A percentile compares a stretch with the other conserved stretches of the same genome.
Evolutionary conservation across 2,329 filamentous ascomycete genomes (phyloP).

Genomic region (Cordyceps militaris): DNA sequence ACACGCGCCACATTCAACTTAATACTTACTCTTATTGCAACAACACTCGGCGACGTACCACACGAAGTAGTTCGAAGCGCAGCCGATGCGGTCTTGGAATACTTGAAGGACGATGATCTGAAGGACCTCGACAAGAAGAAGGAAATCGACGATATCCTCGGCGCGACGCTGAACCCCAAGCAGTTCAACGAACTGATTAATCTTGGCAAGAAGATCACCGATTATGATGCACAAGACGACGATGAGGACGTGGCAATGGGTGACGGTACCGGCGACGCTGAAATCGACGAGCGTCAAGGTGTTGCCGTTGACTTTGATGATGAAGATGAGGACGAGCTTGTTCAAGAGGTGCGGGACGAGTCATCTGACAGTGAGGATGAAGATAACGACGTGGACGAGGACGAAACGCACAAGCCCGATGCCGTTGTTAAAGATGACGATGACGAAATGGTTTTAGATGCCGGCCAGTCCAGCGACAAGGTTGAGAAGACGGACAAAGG

Average conservation of each 20-base stretch:
- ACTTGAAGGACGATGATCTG: conserved; percentile 87
- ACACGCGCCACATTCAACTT: conserved; percentile 92
- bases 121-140: conserved; percentile 99
- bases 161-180: conserved; percentile 73
- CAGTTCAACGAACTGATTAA: conserved; percentile 97
- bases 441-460: conserved; percentile 81
- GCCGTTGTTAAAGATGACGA: conserved; percentile 47
- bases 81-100: conserved; percentile 84
- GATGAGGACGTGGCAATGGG: conserved; percentile 79
- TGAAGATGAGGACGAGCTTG: conserved; percentile 68
- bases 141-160: conserved; percentile 88
- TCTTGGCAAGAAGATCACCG: conserved; percentile 95
- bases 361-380: conserved; percentile 75
- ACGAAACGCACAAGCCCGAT: conserved; percentile 41
- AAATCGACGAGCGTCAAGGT: conserved; percentile 90
- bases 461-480: conserved; percentile 42
- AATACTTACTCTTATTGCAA: conserved; percentile 84
- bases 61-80: conserved; percentile 89
- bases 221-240: conserved; percentile 94
- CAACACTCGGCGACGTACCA: conserved; percentile 83
- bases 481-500: conserved; percentile 48
- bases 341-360: conserved; percentile 83
- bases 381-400: conserved; percentile 54
- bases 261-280: conserved; percentile 53
- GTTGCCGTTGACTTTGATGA: conserved; percentile 95